Conservation (phyloP, 2,329 filamentous ascomycete genomes). For the Trichoderma oligosporum region DNA sequence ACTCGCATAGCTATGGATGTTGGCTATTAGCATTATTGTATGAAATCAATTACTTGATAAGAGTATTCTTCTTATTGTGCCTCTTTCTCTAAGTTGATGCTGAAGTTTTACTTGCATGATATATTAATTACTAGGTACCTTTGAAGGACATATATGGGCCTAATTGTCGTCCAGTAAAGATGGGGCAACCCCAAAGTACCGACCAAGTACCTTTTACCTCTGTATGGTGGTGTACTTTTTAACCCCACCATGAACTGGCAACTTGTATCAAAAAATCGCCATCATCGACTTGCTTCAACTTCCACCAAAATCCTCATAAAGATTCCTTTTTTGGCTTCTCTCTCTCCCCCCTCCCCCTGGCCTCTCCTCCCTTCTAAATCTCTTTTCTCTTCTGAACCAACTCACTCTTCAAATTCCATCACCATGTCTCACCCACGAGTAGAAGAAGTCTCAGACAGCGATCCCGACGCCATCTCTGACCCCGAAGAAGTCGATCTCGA, state of each 20-base stretch:
- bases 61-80: no score
- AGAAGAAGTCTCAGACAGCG: constrained; percentile 86
- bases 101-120: no score
- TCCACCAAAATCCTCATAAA: not conserved
- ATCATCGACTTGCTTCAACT: not conserved
- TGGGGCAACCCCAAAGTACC: no score
- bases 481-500: constrained; percentile 82
- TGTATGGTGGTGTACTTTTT: not conserved
- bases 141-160: no score
- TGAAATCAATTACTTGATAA: no score
- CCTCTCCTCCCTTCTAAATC: not conserved
- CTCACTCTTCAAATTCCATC: not conserved
- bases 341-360: not conserved
- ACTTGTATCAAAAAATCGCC: constrained; percentile 2
- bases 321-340: not conserved
- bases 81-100: no score
- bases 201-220: not conserved
- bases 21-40: not conserved
- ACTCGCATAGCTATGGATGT: not conserved
- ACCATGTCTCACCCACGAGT: constrained; percentile 81
- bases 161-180: no score
- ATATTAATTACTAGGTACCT: no score
- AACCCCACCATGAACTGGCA: constrained; percentile 15
- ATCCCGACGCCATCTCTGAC: constrained; percentile 63
- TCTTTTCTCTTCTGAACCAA: not conserved